phyloP scores from a whole-genome alignment of 106 monocot species.

The Amphibolis antarctica region DNA sequence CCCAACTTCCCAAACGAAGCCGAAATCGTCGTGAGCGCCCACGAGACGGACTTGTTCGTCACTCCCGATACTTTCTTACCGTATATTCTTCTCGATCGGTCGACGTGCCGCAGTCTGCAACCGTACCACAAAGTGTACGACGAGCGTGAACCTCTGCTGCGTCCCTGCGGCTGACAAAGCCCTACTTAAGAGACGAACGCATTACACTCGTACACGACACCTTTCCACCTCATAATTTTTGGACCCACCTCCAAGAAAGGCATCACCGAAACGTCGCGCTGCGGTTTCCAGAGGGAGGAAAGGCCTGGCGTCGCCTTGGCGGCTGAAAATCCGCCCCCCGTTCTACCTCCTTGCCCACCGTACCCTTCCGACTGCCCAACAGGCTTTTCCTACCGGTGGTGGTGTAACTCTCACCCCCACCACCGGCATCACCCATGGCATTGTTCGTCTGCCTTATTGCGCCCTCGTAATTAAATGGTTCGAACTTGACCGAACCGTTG shows the following conservation, averaged over 20 bases:
- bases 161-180: too few species aligned
- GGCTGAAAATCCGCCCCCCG: conserved; percentile 20
- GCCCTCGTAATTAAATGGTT: conserved; percentile 61
- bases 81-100: too few species aligned
- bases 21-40: too few species aligned
- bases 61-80: too few species aligned
- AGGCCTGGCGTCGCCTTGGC: conserved; percentile 65
- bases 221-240: background rate
- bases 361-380: background rate
- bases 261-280: conserved; percentile 50
- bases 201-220: too few species aligned
- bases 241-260: background rate
- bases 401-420: conserved; percentile 9
- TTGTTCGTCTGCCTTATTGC: conserved; percentile 46
- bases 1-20: too few species aligned
- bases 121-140: too few species aligned
- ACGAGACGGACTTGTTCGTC: too few species aligned
- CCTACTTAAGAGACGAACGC: too few species aligned
- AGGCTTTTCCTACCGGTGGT: background rate
- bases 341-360: conserved; percentile 6
- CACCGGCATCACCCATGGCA: conserved; percentile 19
- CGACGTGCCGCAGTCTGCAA: too few species aligned
- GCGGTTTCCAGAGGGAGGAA: conserved; percentile 73
- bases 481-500: conserved; percentile 8
- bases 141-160: too few species aligned